Evolutionary conservation across 2,329 filamentous ascomycete genomes (phyloP).

Genomic region (Paecilomyces sp.): DNA sequence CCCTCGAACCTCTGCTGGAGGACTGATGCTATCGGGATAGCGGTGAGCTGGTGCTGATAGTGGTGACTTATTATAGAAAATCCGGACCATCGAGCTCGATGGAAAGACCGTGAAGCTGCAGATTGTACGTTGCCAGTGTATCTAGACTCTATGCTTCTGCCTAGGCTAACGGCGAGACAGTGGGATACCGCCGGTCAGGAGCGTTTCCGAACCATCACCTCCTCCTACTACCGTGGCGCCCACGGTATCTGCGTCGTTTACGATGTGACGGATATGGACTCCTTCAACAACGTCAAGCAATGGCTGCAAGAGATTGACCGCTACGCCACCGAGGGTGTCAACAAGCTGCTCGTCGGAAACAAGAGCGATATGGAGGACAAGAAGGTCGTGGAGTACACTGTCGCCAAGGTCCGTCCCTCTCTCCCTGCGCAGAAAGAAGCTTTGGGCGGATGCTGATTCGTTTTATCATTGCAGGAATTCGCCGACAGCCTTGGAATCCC

Average conservation of each 20-base stretch:
- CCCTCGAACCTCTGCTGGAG: background rate
- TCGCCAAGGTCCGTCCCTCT: slow-evolving; percentile 73
- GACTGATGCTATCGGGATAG: background rate
- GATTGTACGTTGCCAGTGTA: slow-evolving; percentile 61
- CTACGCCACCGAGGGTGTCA: slow-evolving; percentile 97
- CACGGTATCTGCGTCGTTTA: slow-evolving; percentile 99
- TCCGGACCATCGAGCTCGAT: slow-evolving; percentile 98
- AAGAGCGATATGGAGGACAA: slow-evolving; percentile 99
- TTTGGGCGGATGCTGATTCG: slow-evolving; percentile 6
- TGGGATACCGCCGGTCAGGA: slow-evolving; percentile 99
- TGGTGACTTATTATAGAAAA: slow-evolving; percentile 62
- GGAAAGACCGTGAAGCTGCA: slow-evolving; percentile 99
- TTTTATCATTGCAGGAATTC: slow-evolving; percentile 64
- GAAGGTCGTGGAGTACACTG: slow-evolving; percentile 99
- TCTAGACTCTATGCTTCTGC: background rate
- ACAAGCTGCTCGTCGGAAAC: slow-evolving; percentile 98
- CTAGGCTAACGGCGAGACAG: slow-evolving; percentile 42
- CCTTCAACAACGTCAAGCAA: slow-evolving; percentile 99
- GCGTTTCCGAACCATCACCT: slow-evolving; percentile 99
- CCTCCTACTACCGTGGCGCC: slow-evolving; percentile 97
- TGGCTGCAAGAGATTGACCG: slow-evolving; percentile 99
- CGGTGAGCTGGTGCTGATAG: slow-evolving; percentile 16
- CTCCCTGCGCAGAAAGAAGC: background rate
- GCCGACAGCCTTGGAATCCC: slow-evolving; percentile 97
- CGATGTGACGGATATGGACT: slow-evolving; percentile 99